Base-by-base conservation (phyloP, 2,329 filamentous ascomycete species). In the Aureobasidium sp. region DNA sequence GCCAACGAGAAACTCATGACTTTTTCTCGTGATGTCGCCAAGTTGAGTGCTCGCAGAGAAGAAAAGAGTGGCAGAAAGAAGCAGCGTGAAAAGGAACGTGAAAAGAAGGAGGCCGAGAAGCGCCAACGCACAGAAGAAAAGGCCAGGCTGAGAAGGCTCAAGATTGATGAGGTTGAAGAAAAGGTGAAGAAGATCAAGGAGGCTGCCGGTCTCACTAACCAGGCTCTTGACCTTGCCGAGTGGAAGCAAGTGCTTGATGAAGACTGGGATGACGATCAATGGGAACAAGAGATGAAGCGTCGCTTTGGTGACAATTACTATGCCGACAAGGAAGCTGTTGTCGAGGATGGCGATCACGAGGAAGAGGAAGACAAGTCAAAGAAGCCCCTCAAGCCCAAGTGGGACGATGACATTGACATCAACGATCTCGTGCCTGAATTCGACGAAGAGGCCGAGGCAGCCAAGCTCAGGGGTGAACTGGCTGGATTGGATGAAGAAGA, bases 341-440 rank as follows among this genome's bases (percentile, higher is more conserved):
- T 38, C 5, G 35, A 43, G 15, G 31, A 38, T 10, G 59, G 53
- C 4, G 45, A 29, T 4, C 65, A 63, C 15, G 79, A 75, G 51
- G 81, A 76, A 42, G 71, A 64, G 23, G 73, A 70, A 58, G 85
- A 83, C 71, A 86, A 81, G 69, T 80, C 80, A 64, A 90, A 89
- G 79, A 95, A 95, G 76, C 90, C 90, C 10, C 90, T 89, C 79
- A 95, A 95, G 75, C 90, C 90, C 9, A 89, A 85, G 64, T 99
- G 93, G 88, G 90, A 96, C 68, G 91, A 97, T 69, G 94, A 99
- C 71, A 96, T 99, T 67, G 92, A 97, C 70, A 97, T 99, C 76
- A 90, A 88, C 63, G 93, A 96, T 72, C 81, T 96, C 54, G 78
- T 96, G 29, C 91, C 90, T 1, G 90, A 95, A 63, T 96, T 95